Evolutionary conservation across 2,329 filamentous ascomycete genomes (phyloP).

Genomic region (Cercospora citrullina): DNA sequence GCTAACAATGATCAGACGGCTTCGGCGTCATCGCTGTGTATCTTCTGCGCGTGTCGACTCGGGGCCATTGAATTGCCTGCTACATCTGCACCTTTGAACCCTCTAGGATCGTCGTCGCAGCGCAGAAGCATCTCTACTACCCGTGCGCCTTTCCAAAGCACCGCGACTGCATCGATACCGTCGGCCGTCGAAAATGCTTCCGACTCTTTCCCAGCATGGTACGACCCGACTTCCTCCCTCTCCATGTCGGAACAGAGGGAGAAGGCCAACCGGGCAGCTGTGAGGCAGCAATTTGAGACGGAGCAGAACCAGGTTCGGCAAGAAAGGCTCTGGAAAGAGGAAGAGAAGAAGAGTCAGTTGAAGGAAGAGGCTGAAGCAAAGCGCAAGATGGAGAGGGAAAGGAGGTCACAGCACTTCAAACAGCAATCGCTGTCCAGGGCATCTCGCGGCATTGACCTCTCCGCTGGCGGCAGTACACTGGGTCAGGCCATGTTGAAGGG

Average conservation of each 20-base stretch:
- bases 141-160: slow-evolving; percentile 14
- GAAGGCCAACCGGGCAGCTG: slow-evolving; percentile 20
- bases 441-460: background rate
- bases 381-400: background rate
- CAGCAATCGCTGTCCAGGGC: background rate
- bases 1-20: slow-evolving; percentile 30
- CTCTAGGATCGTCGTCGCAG: background rate
- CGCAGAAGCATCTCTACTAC: slow-evolving; percentile 23
- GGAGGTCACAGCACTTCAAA: background rate
- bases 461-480: background rate
- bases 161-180: slow-evolving; percentile 3
- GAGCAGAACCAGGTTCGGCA: slow-evolving; percentile 17
- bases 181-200: slow-evolving; percentile 8
- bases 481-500: background rate
- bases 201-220: slow-evolving; percentile 10
- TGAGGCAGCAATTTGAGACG: slow-evolving; percentile 17
- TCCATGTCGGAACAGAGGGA: slow-evolving; percentile 28
- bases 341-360: slow-evolving; percentile 12
- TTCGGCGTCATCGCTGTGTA: slow-evolving; percentile 36
- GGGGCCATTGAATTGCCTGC: slow-evolving; percentile 24
- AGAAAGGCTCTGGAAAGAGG: slow-evolving; percentile 16
- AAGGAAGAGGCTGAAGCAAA: background rate
- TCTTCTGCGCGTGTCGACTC: slow-evolving; percentile 38
- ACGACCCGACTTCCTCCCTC: slow-evolving; percentile 30
- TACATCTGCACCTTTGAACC: background rate